Conservation (phyloP, 352 stramenopile species). For the Phytopythium ostracodes region DNA sequence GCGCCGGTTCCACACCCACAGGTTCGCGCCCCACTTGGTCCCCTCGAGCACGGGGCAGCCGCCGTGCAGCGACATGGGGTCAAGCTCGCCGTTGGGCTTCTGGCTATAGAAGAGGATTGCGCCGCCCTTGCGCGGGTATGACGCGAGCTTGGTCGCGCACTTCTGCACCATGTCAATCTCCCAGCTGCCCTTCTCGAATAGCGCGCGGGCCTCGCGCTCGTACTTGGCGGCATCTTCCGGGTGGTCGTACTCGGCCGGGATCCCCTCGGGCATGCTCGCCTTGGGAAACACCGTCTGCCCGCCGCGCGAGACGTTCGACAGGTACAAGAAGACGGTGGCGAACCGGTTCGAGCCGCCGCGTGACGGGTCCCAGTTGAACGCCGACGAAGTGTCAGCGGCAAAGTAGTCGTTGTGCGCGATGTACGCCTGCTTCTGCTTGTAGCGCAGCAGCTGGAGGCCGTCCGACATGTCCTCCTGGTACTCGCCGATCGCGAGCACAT, state of each 20-base stretch:
- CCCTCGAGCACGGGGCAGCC: slow-evolving; percentile 94
- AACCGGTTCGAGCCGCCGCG: slow-evolving; percentile 79
- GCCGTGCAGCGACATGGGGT: slow-evolving; percentile 87
- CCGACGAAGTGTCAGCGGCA: slow-evolving; percentile 32
- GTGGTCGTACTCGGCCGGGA: slow-evolving; percentile 55
- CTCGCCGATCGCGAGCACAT: slow-evolving; percentile 86
- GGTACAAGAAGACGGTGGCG: slow-evolving; percentile 80
- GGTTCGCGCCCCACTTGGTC: slow-evolving; percentile 96
- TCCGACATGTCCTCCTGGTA: slow-evolving; percentile 92
- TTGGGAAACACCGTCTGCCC: slow-evolving; percentile 85
- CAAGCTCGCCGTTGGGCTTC: slow-evolving; percentile 89
- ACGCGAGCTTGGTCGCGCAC: slow-evolving; percentile 72
- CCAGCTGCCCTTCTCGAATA: slow-evolving; percentile 67
- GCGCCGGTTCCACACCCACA: slow-evolving; percentile 96
- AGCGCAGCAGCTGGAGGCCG: slow-evolving; percentile 94
- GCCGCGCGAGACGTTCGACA: slow-evolving; percentile 72
- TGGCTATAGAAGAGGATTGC: slow-evolving; percentile 98
- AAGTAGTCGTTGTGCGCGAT: slow-evolving; percentile 95
- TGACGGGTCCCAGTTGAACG: slow-evolving; percentile 78
- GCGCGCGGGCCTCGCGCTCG: slow-evolving; percentile 31
- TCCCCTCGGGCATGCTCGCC: slow-evolving; percentile 60
- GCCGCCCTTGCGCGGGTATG: slow-evolving; percentile 83
- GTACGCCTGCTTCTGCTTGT: slow-evolving; percentile 95
- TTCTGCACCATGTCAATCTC: slow-evolving; percentile 77
- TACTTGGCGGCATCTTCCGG: slow-evolving; percentile 39